phyloP scores from a whole-genome alignment of 2,329 filamentous ascomycete genomes.

The Acrocalymma vagum region DNA sequence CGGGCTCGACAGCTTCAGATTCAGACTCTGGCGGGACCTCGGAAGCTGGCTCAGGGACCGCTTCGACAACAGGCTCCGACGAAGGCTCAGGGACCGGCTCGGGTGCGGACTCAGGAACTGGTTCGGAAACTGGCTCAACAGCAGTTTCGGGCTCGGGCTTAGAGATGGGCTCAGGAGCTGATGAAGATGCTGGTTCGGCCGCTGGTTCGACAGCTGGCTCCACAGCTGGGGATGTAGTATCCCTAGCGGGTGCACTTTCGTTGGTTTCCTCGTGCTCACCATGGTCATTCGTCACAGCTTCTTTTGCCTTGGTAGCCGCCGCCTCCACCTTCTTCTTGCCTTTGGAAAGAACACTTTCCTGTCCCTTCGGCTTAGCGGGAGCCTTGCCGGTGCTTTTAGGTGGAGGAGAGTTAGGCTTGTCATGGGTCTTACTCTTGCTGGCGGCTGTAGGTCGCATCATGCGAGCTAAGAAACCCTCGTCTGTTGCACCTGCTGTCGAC shows the following conservation, averaged over 20 bases:
- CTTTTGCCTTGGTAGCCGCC: slow-evolving; percentile 43
- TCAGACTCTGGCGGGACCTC: slow-evolving; percentile 1
- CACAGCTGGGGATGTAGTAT: not conserved
- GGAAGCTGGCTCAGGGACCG: slow-evolving; percentile 1
- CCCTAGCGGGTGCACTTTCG: not conserved
- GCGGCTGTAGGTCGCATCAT: slow-evolving; percentile 82
- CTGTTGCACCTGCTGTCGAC: slow-evolving; percentile 64
- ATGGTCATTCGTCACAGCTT: slow-evolving; percentile 38
- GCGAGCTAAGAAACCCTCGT: slow-evolving; percentile 78
- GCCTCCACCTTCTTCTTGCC: slow-evolving; percentile 48
- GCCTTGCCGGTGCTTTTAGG: slow-evolving; percentile 27
- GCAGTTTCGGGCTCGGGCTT: no score
- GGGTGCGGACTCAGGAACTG: no score
- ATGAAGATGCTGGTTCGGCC: no score
- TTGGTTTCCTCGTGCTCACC: slow-evolving; percentile 17
- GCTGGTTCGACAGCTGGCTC: slow-evolving; percentile 3
- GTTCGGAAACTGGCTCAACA: no score
- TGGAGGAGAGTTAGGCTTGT: slow-evolving; percentile 61
- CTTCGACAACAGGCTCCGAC: not conserved
- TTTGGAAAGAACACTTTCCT: slow-evolving; percentile 37
- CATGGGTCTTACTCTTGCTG: slow-evolving; percentile 72
- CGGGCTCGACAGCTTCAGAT: slow-evolving; percentile 14
- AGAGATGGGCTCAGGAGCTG: no score
- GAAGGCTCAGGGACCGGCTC: no score
- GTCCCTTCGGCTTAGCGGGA: slow-evolving; percentile 30